Evolutionary conservation across 768 basidiomycete genomes (phyloP), one percentile per base, ranked within the genome.

Genomic region (Omphalotus guepiniiformis): DNA sequence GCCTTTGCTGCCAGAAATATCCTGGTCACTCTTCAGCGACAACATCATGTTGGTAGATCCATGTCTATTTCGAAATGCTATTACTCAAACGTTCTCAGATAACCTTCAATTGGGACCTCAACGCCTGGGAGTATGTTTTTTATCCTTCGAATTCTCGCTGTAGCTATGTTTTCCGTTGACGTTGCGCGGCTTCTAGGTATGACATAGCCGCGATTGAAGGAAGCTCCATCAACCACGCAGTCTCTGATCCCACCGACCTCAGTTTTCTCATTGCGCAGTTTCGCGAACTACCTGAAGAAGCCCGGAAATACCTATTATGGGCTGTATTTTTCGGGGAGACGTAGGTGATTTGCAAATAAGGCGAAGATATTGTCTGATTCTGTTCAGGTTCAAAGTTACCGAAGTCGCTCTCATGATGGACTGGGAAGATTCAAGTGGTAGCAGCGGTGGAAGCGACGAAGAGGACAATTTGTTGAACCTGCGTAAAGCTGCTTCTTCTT

Each of bases 351-450:
- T 29, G 27, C 15, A 15, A 6, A 25, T 25, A n/a, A 23, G 12
- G n/a, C 43, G n/a, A 4, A 15, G 15, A 25, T 18, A 22, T 43
- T 15, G 16, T 16, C 39, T 35, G 19, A 54, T 39, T 44, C 13
- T 44, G 28, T 47, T 8, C 42, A 86, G 83, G 1, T 87, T 86
- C 65, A 85, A 83, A 63, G 77, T 84, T 3, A 82, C 81, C 0
- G 86, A 88, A 58, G 79, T 87, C 26, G 78, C 82, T 4, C 64
- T 80, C 32, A 80, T 87, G 71, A 80, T 87, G 72, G 84, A 88
- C 55, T 81, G 80, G 73, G 83, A 86, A 61, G 79, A 82, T 50
- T 74, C 76, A 6, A 78, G 68, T 48, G 72, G 68, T 2, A 75
- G 73, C 43, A 73, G 70, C 49, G 71, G 72, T 28, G n/a, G n/a